Conservation (phyloP, 1,284 basidiomycete genomes). For the Psilocybe mexicana region DNA sequence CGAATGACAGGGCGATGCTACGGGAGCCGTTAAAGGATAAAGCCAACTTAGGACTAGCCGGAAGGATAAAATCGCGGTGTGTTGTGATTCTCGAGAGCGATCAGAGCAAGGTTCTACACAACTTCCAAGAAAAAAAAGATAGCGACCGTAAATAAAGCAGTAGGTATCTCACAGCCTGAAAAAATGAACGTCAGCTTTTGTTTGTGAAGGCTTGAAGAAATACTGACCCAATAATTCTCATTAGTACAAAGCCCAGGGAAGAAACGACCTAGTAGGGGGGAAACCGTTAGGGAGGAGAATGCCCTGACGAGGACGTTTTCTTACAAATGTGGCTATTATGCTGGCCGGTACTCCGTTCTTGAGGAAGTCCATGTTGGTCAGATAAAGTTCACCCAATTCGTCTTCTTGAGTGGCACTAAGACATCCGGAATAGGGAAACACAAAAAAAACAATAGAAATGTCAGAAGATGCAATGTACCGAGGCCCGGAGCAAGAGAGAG, state of each 20-base stretch:
- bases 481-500: constrained; percentile 4
- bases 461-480: constrained; percentile 17
- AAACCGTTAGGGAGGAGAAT: constrained; percentile 7
- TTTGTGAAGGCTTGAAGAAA: background rate
- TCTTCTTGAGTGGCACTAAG: constrained; percentile 90
- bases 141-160: constrained; percentile 8
- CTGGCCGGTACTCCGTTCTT: constrained; percentile 93
- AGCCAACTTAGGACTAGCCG: background rate
- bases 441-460: constrained; percentile 16
- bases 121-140: background rate
- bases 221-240: constrained; percentile 63
- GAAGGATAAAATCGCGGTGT: background rate
- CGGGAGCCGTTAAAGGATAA: constrained; percentile 5
- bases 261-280: constrained; percentile 62
- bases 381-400: constrained; percentile 88
- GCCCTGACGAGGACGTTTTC: constrained; percentile 26
- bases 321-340: constrained; percentile 79
- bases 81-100: constrained; percentile 1
- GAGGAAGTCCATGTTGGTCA: constrained; percentile 87
- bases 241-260: constrained; percentile 79
- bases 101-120: background rate
- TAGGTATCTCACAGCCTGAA: constrained; percentile 18
- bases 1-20: background rate
- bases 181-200: background rate
- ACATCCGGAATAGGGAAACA: background rate